phyloP scores from a whole-genome alignment of 2,329 filamentous ascomycete genomes.

The Fusarium longipes region DNA sequence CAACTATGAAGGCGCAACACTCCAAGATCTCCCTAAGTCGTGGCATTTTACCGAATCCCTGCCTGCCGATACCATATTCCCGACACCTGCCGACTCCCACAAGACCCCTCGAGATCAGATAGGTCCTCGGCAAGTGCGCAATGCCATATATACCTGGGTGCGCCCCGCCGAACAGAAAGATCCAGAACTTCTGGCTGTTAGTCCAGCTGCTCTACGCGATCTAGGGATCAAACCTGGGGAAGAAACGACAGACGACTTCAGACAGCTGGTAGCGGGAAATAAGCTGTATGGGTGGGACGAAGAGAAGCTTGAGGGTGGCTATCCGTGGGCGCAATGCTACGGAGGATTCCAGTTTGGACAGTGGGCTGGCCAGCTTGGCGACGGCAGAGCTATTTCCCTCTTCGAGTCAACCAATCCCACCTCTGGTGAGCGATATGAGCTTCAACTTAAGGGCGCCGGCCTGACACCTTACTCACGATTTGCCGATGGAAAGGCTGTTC shows the following conservation, averaged over 20 bases:
- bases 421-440: conserved; percentile 81
- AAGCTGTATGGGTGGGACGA: conserved; percentile 83
- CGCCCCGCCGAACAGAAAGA: conserved; percentile 78
- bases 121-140: conserved; percentile 83
- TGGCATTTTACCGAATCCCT: conserved; percentile 75
- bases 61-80: conserved; percentile 80
- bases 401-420: conserved; percentile 86
- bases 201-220: conserved; percentile 80
- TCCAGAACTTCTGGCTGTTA: conserved; percentile 84
- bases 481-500: conserved; percentile 92
- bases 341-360: conserved; percentile 84
- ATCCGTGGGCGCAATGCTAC: conserved; percentile 99
- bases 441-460: conserved; percentile 95
- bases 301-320: conserved; percentile 74
- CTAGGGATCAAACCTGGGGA: conserved; percentile 79
- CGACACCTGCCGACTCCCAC: conserved; percentile 85
- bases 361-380: conserved; percentile 96
- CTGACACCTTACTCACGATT: conserved; percentile 95
- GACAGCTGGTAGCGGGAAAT: conserved; percentile 82
- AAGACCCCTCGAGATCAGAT: conserved; percentile 81
- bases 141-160: conserved; percentile 90
- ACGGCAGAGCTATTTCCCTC: conserved; percentile 92
- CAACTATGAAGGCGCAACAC: conserved; percentile 50
- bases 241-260: conserved; percentile 78
- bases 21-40: conserved; percentile 70